These are phyloP conservation scores for Diphasiastrum complanatum DNA, from an alignment of 83 land plant species.

Conservation along the genomic window DNA sequence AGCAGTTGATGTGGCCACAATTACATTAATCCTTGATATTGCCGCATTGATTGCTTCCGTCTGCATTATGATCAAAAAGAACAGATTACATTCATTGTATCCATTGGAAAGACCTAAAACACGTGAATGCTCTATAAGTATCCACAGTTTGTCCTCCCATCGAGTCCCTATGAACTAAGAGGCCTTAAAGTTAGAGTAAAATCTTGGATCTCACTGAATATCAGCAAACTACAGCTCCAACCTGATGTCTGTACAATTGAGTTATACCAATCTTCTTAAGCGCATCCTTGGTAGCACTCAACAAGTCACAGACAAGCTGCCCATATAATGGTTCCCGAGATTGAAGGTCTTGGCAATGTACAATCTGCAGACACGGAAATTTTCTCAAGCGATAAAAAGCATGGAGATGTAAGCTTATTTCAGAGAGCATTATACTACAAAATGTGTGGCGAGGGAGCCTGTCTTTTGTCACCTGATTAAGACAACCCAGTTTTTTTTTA, in stretches of 20 bases:
- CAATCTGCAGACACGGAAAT: conserved; percentile 42
- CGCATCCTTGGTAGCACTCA: conserved; percentile 33
- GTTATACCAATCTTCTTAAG: conserved; percentile 46
- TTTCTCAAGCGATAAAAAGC: too few species aligned
- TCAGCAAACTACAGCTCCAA: conserved; percentile 3
- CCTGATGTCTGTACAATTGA: conserved; percentile 74
- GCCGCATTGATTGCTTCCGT: conserved; percentile 65
- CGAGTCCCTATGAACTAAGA: too few species aligned
- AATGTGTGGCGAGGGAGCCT: too few species aligned
- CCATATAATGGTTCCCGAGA: conserved; percentile 41
- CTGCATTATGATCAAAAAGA: conserved; percentile 39
- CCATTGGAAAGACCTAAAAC: not conserved
- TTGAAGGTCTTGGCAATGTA: conserved; percentile 55
- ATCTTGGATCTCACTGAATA: too few species aligned
- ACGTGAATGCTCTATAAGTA: conserved; percentile 2
- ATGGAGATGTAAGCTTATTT: too few species aligned
- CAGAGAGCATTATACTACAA: too few species aligned
- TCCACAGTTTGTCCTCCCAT: not conserved
- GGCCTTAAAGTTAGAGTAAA: too few species aligned
- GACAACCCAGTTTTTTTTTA: conserved; percentile 40
- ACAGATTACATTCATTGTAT: not conserved
- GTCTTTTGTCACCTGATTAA: conserved; percentile 93
- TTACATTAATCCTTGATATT: conserved; percentile 53
- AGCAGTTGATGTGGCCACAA: conserved; percentile 88
- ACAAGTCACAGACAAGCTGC: conserved; percentile 37